Evolutionary conservation across 805 yeast genomes (phyloP).

Genomic region (Candida khao-thaluensis): DNA sequence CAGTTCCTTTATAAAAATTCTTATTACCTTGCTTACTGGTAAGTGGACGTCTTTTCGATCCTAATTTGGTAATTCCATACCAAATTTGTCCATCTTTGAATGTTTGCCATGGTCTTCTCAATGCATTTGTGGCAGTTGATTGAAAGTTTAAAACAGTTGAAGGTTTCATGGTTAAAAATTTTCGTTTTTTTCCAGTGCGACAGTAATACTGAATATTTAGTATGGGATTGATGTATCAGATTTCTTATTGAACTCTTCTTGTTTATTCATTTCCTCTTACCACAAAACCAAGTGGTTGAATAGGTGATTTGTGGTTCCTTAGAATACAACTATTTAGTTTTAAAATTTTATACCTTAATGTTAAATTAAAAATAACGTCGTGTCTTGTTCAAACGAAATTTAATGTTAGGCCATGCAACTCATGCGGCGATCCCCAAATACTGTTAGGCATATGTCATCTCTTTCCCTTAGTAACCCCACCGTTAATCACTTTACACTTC

Average conservation of each 20-base stretch:
- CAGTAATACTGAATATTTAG: too few relatives aligned
- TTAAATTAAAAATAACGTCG: too few relatives aligned
- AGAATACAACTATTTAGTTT: too few relatives aligned
- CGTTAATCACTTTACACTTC: too few relatives aligned
- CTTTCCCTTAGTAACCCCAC: too few relatives aligned
- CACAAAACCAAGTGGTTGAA: too few relatives aligned
- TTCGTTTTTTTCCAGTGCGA: conserved; percentile 7
- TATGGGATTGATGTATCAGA: too few relatives aligned
- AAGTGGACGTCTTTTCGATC: conserved; percentile 78
- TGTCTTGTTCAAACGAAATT: background rate
- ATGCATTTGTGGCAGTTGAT: conserved; percentile 41
- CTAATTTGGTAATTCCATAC: conserved; percentile 75
- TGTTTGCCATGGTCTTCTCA: conserved; percentile 88
- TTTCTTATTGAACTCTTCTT: too few relatives aligned
- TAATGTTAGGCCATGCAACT: background rate
- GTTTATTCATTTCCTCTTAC: too few relatives aligned
- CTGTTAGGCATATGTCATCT: too few relatives aligned
- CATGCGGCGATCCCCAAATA: conserved; percentile 3
- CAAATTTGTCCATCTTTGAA: conserved; percentile 79
- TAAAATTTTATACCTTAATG: too few relatives aligned
- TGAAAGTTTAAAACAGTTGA: conserved; percentile 47
- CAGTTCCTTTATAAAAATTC: conserved; percentile 92
- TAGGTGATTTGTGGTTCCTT: too few relatives aligned
- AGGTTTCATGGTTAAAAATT: conserved; percentile 45
- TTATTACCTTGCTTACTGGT: conserved; percentile 95